Evolutionary conservation across 768 basidiomycete species (phyloP), one percentile per base, ranked within the genome.

Genomic region (Boletus reticuloceps): DNA sequence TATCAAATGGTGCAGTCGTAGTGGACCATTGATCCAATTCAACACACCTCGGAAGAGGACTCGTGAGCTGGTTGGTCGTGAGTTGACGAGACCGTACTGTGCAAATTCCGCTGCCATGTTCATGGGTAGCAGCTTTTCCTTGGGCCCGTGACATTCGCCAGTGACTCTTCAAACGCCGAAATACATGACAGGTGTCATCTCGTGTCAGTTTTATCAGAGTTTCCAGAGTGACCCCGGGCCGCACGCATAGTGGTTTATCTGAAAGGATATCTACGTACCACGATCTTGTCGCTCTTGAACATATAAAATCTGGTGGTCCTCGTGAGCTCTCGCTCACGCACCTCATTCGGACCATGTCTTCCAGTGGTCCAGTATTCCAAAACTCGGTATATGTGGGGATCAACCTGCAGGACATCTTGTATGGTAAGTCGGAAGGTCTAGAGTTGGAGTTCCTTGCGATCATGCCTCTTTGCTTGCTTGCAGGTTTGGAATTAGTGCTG

Each of bases 351-450:
- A 31, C 20, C 31, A 66, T 66, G 60, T 62, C 66, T 40, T 60
- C 64, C 2, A 58, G 50, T 5, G 63, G 56, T 7, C 22, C 61
- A 3, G 31, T 60, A n/a, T 68, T 65, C 38, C 63, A 63, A 38
- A 60, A 52, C 11, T 40, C 63, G 9, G 34, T 68, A 8, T 67
- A 67, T 10, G 59, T 67, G 38, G 66, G 58, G 46, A 69, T 67
- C 13, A 69, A 58, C 46, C 7, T 69, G 7, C 17, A 67, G 34
- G 20, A 66, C 20, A 59, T 69, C 22, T 41, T 67, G 50, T 69
- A 67, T 56, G 66, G 66, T 64, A 48, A 48, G 62, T 53, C n/a
- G n/a, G n/a, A n/a, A n/a, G n/a, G n/a, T n/a, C n/a, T n/a, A n/a
- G n/a, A n/a, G n/a, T n/a, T n/a, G n/a, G n/a, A n/a, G n/a, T n/a